Percentiles rank a stretch among this genome's conserved stretches.
Conservation (phyloP, 805 yeast species). For the Lipomyces sp. region DNA sequence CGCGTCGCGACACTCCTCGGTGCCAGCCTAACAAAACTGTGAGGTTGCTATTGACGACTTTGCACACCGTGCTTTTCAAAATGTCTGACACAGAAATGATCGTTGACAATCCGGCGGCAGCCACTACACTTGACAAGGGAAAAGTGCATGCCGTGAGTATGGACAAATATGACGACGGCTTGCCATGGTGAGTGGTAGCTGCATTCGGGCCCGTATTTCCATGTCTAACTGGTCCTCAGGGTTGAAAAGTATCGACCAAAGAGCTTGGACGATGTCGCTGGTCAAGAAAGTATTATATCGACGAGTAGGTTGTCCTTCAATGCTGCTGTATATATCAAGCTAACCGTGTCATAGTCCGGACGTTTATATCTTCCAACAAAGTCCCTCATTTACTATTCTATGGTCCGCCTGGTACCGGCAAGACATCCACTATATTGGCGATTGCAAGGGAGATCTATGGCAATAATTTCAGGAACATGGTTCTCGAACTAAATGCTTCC, state of each 20-base stretch:
- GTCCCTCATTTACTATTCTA: constrained; percentile 92
- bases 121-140: constrained; percentile 17
- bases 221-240: constrained; percentile 46
- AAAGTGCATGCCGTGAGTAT: constrained; percentile 5
- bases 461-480: constrained; percentile 76
- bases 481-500: constrained; percentile 90
- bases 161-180: constrained; percentile 21
- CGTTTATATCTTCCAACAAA: constrained; percentile 79
- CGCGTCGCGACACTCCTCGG: not conserved
- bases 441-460: constrained; percentile 89
- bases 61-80: not conserved
- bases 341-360: constrained; percentile 54
- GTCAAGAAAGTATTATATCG: constrained; percentile 83
- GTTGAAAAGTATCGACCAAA: constrained; percentile 95
- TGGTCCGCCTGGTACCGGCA: constrained; percentile 96
- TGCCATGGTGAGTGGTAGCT: constrained; percentile 33
- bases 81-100: constrained; percentile 16
- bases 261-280: constrained; percentile 83
- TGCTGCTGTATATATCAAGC: not conserved
- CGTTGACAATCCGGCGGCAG: constrained; percentile 9
- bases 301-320: constrained; percentile 51
- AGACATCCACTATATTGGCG: constrained; percentile 86
- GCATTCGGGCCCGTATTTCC: not conserved
- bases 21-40: not conserved
- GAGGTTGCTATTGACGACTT: not conserved